Base-by-base conservation (phyloP, 306 rosid species). In the Prunus mongolica region DNA sequence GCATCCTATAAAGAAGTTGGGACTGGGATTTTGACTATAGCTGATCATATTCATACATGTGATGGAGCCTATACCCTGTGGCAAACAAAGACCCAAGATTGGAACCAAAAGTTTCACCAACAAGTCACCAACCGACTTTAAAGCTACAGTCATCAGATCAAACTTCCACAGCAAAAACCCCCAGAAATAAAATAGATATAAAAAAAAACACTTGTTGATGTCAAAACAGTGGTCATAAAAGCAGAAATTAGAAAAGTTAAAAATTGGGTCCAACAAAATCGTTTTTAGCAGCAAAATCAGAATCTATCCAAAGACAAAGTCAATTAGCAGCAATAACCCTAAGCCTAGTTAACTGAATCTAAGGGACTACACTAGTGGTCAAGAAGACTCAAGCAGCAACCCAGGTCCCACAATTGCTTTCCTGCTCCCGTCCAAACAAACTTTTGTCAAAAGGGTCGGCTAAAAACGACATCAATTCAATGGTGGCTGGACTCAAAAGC, bases 381-480 rank as follows among this genome's bases (percentile, higher is more conserved):
- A 20, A 56, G 41, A 34, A 34, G 8, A 38, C 44, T 41, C 56
- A 14, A 60, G 54, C 16, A 58, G 52, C 67, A 14, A 28, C 14
- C 63, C 67, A 41, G 51, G 70, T n/a, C 70, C 65, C 67, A 20
- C 52, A 50, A n/a, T 50, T 60, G 51, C 76, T 79, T 76, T 76
- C 18, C 0, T 34, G 78, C 77, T 67, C 74, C 78, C 46, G 54
- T 32, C 71, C 32, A 67, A 82, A 55, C 49, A 25, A 65, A 61
- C 76, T 73, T 67, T n/a, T 79, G 87, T 80, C 81, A 75, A 80
- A 79, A 73, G 78, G 79, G 8, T 55, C 22, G 25, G 28, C 72
- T 15, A 46, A 65, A 65, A 70, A 24, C 12, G 65, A 57, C 19
- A 14, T 66, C 41, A 58, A 14, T 32, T 28, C 11, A 67, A 13